A percentile compares a stretch with the other conserved stretches of the same genome.
These are phyloP conservation scores for Capronia coronata DNA, from an alignment of 2,329 filamentous ascomycete species.

Conservation along the genomic window DNA sequence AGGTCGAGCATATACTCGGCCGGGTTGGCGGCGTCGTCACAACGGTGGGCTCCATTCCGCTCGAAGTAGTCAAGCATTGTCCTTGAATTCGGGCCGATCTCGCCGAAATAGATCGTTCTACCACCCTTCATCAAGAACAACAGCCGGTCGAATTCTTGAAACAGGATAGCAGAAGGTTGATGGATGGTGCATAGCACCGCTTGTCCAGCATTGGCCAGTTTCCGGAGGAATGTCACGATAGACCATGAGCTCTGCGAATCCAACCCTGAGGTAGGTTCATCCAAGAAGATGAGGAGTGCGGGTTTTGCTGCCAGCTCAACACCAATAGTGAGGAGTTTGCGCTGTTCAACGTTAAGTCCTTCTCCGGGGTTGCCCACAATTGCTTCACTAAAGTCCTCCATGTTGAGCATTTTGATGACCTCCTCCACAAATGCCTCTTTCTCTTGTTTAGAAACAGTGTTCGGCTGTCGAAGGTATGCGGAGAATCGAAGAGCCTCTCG, in stretches of 20 bases:
- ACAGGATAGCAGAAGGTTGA: conserved; percentile 50
- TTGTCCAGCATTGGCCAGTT: conserved; percentile 45
- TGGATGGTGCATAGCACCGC: conserved; percentile 53
- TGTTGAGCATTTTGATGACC: conserved; percentile 79
- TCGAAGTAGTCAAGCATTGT: conserved; percentile 70
- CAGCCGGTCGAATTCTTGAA: conserved; percentile 60
- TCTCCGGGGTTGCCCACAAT: conserved; percentile 83
- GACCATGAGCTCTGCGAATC: conserved; percentile 60
- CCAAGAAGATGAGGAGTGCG: conserved; percentile 59
- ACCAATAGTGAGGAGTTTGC: conserved; percentile 76
- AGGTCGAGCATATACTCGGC: conserved; percentile 51
- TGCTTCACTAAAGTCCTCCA: conserved; percentile 83
- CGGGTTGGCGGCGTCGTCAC: conserved; percentile 65
- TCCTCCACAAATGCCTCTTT: conserved; percentile 82
- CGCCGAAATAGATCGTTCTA: conserved; percentile 75
- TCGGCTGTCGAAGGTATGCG: conserved; percentile 77
- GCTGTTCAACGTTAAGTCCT: conserved; percentile 57
- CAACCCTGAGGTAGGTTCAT: conserved; percentile 56
- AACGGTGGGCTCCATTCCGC: conserved; percentile 59
- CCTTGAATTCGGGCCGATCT: conserved; percentile 65
- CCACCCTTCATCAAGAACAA: conserved; percentile 72
- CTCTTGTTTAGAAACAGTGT: conserved; percentile 60
- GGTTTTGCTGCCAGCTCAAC: conserved; percentile 73
- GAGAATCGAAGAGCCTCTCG: conserved; percentile 73
- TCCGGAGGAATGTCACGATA: conserved; percentile 56